phyloP scores from a whole-genome alignment of 345 rosid species.

The Boechera retrofracta region DNA sequence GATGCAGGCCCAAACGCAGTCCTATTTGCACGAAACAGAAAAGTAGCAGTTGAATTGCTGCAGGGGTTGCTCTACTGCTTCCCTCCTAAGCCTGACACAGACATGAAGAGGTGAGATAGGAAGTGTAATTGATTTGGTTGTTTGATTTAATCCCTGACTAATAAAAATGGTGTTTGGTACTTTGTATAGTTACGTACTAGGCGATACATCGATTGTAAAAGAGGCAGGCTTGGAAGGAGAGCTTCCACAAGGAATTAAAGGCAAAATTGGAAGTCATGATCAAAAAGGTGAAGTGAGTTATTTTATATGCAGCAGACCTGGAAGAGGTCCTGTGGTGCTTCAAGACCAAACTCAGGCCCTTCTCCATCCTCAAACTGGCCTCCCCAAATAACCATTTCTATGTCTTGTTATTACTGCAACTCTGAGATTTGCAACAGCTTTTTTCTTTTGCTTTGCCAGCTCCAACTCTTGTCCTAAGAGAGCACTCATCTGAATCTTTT shows the following conservation, averaged over 20 bases:
- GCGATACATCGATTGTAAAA: conserved; percentile 78
- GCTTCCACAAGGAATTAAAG: conserved; percentile 68
- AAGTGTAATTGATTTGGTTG: not conserved
- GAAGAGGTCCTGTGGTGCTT: conserved; percentile 79
- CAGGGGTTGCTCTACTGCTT: conserved; percentile 81
- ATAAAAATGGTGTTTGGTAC: not conserved
- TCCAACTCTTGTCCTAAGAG: conserved; percentile 26
- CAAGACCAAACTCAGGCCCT: conserved; percentile 67
- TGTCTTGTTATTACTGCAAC: not conserved
- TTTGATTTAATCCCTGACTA: not conserved
- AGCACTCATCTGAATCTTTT: not conserved
- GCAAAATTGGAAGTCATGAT: conserved; percentile 56
- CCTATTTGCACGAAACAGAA: conserved; percentile 66
- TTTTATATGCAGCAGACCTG: conserved; percentile 91
- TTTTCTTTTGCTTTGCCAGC: not conserved
- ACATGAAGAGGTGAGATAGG: conserved; percentile 66
- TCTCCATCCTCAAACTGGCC: conserved; percentile 66
- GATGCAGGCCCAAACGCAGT: conserved; percentile 99
- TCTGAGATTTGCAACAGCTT: conserved; percentile 2
- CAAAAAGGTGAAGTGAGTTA: conserved; percentile 74
- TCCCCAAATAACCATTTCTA: conserved; percentile 57
- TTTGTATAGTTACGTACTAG: conserved; percentile 67
- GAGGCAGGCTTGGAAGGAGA: conserved; percentile 76
- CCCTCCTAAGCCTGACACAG: conserved; percentile 76
- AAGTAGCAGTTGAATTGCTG: conserved; percentile 72